Conservation (phyloP, 2,329 filamentous ascomycete genomes). For the Colletotrichum sidae region DNA sequence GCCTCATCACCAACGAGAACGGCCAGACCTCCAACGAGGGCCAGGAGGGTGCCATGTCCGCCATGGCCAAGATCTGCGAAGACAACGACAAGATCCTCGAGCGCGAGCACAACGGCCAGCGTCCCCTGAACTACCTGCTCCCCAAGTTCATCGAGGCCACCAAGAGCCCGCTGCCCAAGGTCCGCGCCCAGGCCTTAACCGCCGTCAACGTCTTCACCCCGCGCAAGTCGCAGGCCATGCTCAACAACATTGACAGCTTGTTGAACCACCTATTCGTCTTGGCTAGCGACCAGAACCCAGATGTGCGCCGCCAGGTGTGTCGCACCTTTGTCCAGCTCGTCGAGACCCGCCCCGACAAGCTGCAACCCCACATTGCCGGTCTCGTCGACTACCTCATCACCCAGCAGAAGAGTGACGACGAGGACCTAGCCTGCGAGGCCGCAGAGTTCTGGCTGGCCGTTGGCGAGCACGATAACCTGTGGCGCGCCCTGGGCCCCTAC, state of each 20-base stretch:
- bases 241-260: conserved; percentile 83
- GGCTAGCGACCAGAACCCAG: conserved; percentile 79
- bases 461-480: conserved; percentile 86
- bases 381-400: conserved; percentile 93
- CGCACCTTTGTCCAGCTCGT: conserved; percentile 92
- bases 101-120: conserved; percentile 87
- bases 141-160: conserved; percentile 93
- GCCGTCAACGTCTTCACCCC: conserved; percentile 94
- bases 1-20: conserved; percentile 78
- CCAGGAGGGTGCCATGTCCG: conserved; percentile 94
- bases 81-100: conserved; percentile 91
- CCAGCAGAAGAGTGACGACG: conserved; percentile 89
- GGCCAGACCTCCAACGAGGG: conserved; percentile 76
- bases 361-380: conserved; percentile 86
- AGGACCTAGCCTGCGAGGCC: conserved; percentile 91
- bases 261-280: conserved; percentile 86
- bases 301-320: conserved; percentile 93
- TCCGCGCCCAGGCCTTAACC: conserved; percentile 82
- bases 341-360: conserved; percentile 89
- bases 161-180: conserved; percentile 78
- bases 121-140: conserved; percentile 88
- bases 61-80: conserved; percentile 95
- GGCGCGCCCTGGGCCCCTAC: conserved; percentile 80
- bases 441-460: conserved; percentile 98
- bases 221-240: conserved; percentile 83